Percentiles rank a stretch among this genome's conserved stretches.
phyloP scores from a whole-genome alignment of 129 eudicot genomes.

The Tagetes patula region DNA sequence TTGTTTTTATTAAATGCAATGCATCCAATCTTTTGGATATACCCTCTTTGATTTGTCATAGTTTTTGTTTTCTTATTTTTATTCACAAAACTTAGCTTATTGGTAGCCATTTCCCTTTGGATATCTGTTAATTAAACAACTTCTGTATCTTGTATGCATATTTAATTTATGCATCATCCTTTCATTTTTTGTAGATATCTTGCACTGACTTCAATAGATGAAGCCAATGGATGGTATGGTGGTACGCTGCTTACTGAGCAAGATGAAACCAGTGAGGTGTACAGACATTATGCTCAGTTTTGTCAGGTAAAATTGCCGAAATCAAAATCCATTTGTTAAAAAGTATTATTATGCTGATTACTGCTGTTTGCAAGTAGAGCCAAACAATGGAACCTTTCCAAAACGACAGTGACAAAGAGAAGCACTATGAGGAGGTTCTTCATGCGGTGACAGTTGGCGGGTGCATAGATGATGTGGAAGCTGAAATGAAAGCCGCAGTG shows the following conservation, averaged over 20 bases:
- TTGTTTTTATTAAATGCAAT: neutral
- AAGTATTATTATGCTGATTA: neutral
- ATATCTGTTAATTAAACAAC: neutral
- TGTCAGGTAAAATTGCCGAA: conserved; percentile 55
- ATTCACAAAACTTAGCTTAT: neutral
- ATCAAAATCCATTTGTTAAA: neutral
- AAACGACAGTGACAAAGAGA: conserved; percentile 62
- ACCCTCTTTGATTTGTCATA: neutral
- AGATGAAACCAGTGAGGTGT: conserved; percentile 80
- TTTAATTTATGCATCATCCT: neutral
- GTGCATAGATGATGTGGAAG: conserved; percentile 57
- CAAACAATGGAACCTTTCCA: conserved; percentile 75
- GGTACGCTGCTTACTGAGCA: conserved; percentile 89
- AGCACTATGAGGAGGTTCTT: conserved; percentile 58
- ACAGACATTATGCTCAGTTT: conserved; percentile 78
- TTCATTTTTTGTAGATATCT: conserved; percentile 53
- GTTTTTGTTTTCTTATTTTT: neutral
- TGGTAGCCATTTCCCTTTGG: neutral
- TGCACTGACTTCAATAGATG: conserved; percentile 74
- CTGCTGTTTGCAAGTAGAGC: conserved; percentile 39
- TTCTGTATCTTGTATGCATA: neutral
- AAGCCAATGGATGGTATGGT: conserved; percentile 87
- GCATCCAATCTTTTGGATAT: neutral
- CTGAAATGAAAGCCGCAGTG: conserved; percentile 76
- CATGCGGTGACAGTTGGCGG: conserved; percentile 37